A percentile compares a stretch with the other conserved stretches of the same genome.
These are phyloP conservation scores for Alternaria gaisen DNA, from an alignment of 2,329 filamentous ascomycete species.

Conservation along the genomic window DNA sequence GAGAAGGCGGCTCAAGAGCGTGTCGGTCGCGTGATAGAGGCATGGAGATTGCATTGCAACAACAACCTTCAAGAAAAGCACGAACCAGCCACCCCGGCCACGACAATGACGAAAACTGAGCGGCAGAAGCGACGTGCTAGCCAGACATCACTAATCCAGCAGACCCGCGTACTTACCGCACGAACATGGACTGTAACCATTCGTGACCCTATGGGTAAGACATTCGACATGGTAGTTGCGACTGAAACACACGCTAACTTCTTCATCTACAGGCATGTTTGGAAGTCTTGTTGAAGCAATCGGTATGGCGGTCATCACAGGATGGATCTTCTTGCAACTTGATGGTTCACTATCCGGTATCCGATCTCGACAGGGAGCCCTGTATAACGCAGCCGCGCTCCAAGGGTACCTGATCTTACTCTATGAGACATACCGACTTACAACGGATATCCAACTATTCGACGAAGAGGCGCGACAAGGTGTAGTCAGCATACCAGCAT, in stretches of 20 bases:
- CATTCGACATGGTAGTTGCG: neutral
- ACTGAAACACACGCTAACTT: neutral
- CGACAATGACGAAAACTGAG: conserved; percentile 4
- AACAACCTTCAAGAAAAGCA: conserved; percentile 26
- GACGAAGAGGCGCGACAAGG: conserved; percentile 79
- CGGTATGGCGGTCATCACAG: conserved; percentile 74
- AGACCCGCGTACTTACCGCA: conserved; percentile 71
- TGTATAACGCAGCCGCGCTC: conserved; percentile 75
- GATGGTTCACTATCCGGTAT: conserved; percentile 74
- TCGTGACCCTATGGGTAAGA: conserved; percentile 74
- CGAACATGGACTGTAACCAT: conserved; percentile 76
- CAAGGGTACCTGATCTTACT: conserved; percentile 80
- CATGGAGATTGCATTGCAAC: conserved; percentile 60
- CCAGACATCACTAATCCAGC: conserved; percentile 67
- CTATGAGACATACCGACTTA: conserved; percentile 79
- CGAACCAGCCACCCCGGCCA: conserved; percentile 2
- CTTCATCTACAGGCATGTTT: conserved; percentile 56
- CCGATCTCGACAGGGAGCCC: conserved; percentile 74
- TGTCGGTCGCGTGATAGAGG: conserved; percentile 67
- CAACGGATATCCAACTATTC: conserved; percentile 77
- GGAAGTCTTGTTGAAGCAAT: conserved; percentile 75
- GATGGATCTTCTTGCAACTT: conserved; percentile 76
- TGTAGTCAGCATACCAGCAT: conserved; percentile 74
- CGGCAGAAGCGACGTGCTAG: conserved; percentile 38
- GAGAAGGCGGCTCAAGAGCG: conserved; percentile 68